Conservation (phyloP, 345 rosid genomes). For the Hypericum androsaemum region DNA sequence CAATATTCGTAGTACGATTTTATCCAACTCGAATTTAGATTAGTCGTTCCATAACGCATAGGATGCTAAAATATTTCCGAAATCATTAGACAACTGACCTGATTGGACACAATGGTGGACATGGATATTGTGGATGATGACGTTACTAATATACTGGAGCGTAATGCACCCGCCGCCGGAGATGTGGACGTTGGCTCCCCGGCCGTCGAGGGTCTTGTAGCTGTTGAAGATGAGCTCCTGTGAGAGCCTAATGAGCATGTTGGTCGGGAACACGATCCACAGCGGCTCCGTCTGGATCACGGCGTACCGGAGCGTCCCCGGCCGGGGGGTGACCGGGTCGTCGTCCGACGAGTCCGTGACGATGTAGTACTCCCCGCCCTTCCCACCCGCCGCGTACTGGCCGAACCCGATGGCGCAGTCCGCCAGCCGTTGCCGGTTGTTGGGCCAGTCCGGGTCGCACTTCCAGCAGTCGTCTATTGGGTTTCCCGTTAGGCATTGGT, state of each 20-base stretch:
- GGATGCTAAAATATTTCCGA: no score
- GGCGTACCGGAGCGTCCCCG: constrained; percentile 88
- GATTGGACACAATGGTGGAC: constrained; percentile 76
- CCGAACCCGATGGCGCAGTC: constrained; percentile 96
- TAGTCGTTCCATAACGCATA: no score
- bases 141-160: constrained; percentile 71
- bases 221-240: constrained; percentile 91
- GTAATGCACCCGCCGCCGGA: constrained; percentile 95
- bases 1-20: no score
- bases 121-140: constrained; percentile 86
- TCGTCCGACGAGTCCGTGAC: constrained; percentile 86
- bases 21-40: no score
- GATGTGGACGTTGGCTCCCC: constrained; percentile 91
- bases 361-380: constrained; percentile 70
- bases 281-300: constrained; percentile 82
- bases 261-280: constrained; percentile 90
- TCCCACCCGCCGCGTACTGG: constrained; percentile 85
- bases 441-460: constrained; percentile 93
- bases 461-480: constrained; percentile 99
- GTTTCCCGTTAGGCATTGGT: constrained; percentile 73
- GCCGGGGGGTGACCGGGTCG: constrained; percentile 68
- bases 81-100: constrained; percentile 26
- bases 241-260: constrained; percentile 68
- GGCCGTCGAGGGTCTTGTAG: constrained; percentile 89
- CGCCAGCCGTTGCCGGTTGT: constrained; percentile 76